Evolutionary conservation across 2,329 filamentous ascomycete genomes (phyloP), one percentile per base, ranked within the genome.

Genomic region (Onygena corvina): DNA sequence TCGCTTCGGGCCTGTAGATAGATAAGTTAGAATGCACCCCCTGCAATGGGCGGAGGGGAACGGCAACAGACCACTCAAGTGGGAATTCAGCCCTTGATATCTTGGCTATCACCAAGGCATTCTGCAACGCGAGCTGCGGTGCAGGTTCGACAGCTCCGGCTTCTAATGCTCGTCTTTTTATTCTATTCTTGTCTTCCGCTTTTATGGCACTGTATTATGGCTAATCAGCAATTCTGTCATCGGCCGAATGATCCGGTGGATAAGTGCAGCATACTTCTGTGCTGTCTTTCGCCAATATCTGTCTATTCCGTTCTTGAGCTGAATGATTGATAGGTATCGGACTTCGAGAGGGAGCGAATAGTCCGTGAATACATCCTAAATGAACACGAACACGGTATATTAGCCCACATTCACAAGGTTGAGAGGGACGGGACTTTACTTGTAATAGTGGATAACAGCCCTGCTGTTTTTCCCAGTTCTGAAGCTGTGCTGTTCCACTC

Each of bases 291-390:
- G 78, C 92, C 92, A 98, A 66, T 88, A 87, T 63, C 84, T 88
- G 64, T 96, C 90, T 66, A 96, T 89, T 49, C 89, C 92, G 65
- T 96, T 95, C 65, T 96, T 96, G 48, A 98, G 75, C 63, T 94
- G 86, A 57, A 96, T 94, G 51, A 96, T 80, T 49, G 90, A 85
- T 8, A 95, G 80, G 60, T 94, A 88, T 53, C 92, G 84, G 48
- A 90, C 77, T 59, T 93, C 82, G 51, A 79, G 68, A 1, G 86
- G 84, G 1, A 93, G 71, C 1, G 80, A 79, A 53, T 80, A 80
- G 68, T 94, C 85, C 54, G 94, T 76, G 63, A 89, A 95, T 30
- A 87, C 77, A 57, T 82, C 76, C 83, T 93, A 60, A 9, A 20
- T 23, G 16, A 9, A n/a, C n/a, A 52, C 33, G 2, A 30, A 14